A percentile compares a stretch with the other conserved stretches of the same genome.
phyloP scores from a whole-genome alignment of 257 asterid genomes.

The Primulina huaijiensis region DNA sequence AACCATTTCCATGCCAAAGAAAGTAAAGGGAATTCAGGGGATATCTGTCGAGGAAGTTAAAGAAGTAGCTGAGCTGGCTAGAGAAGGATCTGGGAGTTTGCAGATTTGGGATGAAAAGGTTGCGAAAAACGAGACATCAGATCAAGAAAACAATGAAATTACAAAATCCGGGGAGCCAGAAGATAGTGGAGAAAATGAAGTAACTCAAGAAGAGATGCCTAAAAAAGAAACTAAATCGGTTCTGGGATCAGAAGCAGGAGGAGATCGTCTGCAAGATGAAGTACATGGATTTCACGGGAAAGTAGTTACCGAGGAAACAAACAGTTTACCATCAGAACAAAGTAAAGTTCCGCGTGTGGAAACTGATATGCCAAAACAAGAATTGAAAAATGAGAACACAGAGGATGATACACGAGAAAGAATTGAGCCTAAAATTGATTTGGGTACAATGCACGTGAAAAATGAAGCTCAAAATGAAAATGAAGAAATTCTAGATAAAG shows the following conservation, averaged over 20 bases:
- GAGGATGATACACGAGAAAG: slow-evolving; percentile 14
- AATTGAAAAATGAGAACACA: slow-evolving; percentile 9
- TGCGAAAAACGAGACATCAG: slow-evolving; percentile 9
- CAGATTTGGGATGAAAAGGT: slow-evolving; percentile 36
- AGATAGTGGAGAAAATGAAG: slow-evolving; percentile 6
- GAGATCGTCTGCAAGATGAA: neutral
- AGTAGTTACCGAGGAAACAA: neutral
- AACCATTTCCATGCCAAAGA: slow-evolving; percentile 70
- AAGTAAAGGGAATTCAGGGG: slow-evolving; percentile 58
- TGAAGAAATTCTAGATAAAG: slow-evolving; percentile 22
- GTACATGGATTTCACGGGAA: neutral
- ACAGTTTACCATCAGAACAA: slow-evolving; percentile 5
- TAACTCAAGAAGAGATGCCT: neutral
- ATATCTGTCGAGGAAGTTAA: slow-evolving; percentile 51
- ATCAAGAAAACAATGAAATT: slow-evolving; percentile 19
- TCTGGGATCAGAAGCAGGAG: slow-evolving; percentile 4
- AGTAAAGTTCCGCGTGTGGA: neutral
- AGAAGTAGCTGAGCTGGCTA: slow-evolving; percentile 39
- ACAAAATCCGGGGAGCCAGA: slow-evolving; percentile 13
- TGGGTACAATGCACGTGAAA: neutral
- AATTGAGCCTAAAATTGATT: slow-evolving; percentile 7
- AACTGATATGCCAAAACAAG: slow-evolving; percentile 14
- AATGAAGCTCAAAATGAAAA: slow-evolving; percentile 14
- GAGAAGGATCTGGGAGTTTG: slow-evolving; percentile 36
- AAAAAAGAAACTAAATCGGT: neutral